Conservation (phyloP, 169 alveolate species). For the Plasmodium coatneyi region DNA sequence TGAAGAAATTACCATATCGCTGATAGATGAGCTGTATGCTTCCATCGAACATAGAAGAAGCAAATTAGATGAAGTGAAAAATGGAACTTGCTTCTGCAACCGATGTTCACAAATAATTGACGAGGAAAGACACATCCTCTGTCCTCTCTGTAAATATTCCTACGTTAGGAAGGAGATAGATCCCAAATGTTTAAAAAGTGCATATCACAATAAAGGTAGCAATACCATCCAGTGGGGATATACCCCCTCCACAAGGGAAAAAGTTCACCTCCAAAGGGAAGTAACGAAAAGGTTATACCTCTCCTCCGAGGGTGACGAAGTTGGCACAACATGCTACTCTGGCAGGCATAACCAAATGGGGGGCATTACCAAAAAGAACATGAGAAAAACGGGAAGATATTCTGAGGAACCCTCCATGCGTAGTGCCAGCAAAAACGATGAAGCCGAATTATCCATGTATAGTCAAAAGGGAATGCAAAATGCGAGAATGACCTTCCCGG, state of each 20-base stretch:
- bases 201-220: neutral
- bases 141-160: conserved; percentile 62
- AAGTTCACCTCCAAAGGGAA: neutral
- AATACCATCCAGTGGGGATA: neutral
- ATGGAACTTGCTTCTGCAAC: conserved; percentile 39
- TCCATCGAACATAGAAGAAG: conserved; percentile 46
- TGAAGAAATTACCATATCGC: conserved; percentile 63
- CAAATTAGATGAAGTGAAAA: conserved; percentile 44
- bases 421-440: neutral
- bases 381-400: neutral
- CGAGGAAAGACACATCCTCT: conserved; percentile 63
- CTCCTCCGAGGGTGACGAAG: neutral
- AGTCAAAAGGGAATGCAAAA: neutral
- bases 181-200: neutral
- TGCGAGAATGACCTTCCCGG: neutral
- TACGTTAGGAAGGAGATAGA: conserved; percentile 24
- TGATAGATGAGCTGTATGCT: conserved; percentile 64
- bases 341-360: neutral
- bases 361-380: neutral
- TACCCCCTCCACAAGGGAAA: neutral
- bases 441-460: neutral
- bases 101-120: conserved; percentile 74
- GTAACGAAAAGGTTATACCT: neutral
- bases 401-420: neutral
- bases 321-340: neutral